Base-by-base conservation (phyloP, 495 filamentous ascomycete species). In the Lepraria neglecta region DNA sequence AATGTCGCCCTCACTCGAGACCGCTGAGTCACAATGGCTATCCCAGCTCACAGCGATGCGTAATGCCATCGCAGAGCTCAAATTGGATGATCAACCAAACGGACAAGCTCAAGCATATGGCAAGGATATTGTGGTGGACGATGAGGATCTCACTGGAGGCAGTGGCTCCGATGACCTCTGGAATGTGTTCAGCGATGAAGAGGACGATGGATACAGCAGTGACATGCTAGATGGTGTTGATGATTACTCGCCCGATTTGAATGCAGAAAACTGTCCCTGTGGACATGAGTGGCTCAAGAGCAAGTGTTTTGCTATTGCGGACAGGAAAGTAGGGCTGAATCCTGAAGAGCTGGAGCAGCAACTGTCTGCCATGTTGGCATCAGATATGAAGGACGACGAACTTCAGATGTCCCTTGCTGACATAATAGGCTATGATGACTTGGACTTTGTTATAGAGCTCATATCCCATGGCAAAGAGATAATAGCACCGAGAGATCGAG, bases 331-430 rank as follows among this genome's bases (percentile, higher is more conserved):
- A 4, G 87, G 84, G 3, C 73, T 95, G 38, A 78, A 85, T 53
- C 70, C 81, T 1, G 70, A 72, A 2, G 84, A 84, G 51, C 77
- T 95, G 28, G 74, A 85, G 60, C 80, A 85, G 59, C 89, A 95
- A 69, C 80, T 96, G 43, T 72, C 83, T 19, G 86, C 86, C 6
- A 74, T 87, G 9, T 68, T 95, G 55, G 81, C 78, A 5, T 83
- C 87, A 28, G 82, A 88, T 67, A 76, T 68, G 59, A 70, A 68
- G 53, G 90, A 96, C 65, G 88, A 91, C 24, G 89, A 92, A 65
- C 74, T 97, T 9, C 94, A 97, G 72, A 91, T 89, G 71, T 82
- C 82, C 21, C 78, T 98, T n/a, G 89, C 87, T 0, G 95, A 98
- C 67, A 84, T 96, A 59, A 77, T 97, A 55, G 94, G 94, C 0